Evolutionary conservation across 2,329 filamentous ascomycete species (phyloP), one percentile per base, ranked within the genome.

Genomic region (Claviceps sp.): DNA sequence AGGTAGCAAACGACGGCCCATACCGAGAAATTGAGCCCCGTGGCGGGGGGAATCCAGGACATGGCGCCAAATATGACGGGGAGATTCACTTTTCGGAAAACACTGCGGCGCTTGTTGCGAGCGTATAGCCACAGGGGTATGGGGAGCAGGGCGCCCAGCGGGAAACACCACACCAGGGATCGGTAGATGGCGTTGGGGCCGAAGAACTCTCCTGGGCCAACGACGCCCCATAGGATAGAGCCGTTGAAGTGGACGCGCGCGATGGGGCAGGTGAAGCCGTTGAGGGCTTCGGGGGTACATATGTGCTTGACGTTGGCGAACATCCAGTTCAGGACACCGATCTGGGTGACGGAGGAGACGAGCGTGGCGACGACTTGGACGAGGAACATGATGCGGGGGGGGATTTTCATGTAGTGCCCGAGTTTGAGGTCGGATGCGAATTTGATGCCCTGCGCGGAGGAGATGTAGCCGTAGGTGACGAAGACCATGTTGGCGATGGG

Each of bases 401-500:
- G 86, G 14, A 91, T 86, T 66, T 90, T 89, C 85, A 90, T 89
- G 67, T 91, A 90, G 62, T 90, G 85, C 13, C 86, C 88, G 0
- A 95, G 77, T 67, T 95, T 95, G 49, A 95, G 75, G 64, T 95
- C 88, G 2, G 86, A 84, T 1, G 86, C 85, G 63, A 94, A 95
- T 63, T 94, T 93, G 65, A 94, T 85, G 30, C 88, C 88, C 69
- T 95, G 88, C 0, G 87, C 86, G 0, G 86, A 90, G 4, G 86
- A 89, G 62, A 93, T 93, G 67, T 93, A 94, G 55, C 87, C 88
- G 64, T 93, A 95, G 0, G 87, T 93, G 47, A 91, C 87, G 61
- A 94, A 95, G 38, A 94, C 86, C 88, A 94, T 94, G 66, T 94
- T 93, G 49, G 88, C 88, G 11, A 94, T 86, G 1, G 88, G 88